Conservation (phyloP, 805 yeast species). For the Ascoidea rubescens region DNA sequence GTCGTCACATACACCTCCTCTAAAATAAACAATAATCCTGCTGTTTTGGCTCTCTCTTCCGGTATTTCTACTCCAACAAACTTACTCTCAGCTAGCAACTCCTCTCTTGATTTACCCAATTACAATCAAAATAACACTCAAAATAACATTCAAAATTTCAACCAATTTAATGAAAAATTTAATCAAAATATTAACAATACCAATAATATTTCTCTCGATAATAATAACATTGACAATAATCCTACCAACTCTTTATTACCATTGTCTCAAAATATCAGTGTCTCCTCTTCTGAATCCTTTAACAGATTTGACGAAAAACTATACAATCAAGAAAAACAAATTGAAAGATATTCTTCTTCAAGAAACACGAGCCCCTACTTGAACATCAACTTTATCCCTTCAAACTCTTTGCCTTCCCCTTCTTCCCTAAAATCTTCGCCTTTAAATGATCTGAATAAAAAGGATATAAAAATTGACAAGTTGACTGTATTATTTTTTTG, state of each 20-base stretch:
- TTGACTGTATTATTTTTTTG: conserved; percentile 59
- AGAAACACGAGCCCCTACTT: neutral
- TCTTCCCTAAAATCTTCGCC: neutral
- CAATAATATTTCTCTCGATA: neutral
- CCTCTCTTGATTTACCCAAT: neutral
- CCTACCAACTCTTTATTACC: neutral
- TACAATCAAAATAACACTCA: neutral
- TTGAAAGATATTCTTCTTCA: neutral
- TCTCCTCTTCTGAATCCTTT: neutral
- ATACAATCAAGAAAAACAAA: neutral
- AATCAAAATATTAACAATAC: neutral
- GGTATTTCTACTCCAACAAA: neutral
- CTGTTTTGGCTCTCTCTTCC: conserved; percentile 1
- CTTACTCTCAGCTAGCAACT: neutral
- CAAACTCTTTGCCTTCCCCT: neutral
- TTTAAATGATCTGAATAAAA: conserved; percentile 12
- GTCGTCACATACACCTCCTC: conserved; percentile 30
- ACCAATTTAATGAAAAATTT: no score
- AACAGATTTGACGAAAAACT: conserved; percentile 2
- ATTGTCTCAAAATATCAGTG: no score
- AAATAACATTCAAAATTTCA: no score
- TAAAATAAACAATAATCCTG: conserved; percentile 1
- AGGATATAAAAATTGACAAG: conserved; percentile 40
- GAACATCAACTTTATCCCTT: neutral
- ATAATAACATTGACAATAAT: no score